Conservation (phyloP, 139 green algal genomes). For the Trebouxia sp. region DNA sequence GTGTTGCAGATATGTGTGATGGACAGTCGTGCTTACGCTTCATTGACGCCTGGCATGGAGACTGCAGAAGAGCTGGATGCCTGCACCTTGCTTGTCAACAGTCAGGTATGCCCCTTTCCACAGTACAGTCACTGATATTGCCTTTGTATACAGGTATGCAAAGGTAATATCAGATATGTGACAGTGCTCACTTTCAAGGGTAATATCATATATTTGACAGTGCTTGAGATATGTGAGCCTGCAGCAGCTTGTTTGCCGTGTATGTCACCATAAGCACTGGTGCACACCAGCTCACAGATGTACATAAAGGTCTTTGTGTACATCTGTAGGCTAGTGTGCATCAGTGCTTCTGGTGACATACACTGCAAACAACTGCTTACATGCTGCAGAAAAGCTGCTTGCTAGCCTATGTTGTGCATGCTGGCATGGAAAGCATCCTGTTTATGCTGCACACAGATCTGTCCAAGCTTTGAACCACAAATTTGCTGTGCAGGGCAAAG, state of each 20-base stretch:
- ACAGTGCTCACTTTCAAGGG: too few species aligned
- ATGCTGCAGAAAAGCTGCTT: too few species aligned
- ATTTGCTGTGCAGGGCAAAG: slow-evolving; percentile 40
- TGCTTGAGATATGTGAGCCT: too few species aligned
- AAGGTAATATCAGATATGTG: neutral
- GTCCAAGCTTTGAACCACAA: neutral
- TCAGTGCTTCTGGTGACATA: too few species aligned
- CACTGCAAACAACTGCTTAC: too few species aligned
- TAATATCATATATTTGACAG: too few species aligned
- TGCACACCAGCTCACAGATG: too few species aligned
- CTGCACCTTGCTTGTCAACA: slow-evolving; percentile 56
- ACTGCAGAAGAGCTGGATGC: slow-evolving; percentile 48
- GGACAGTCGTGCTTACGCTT: slow-evolving; percentile 44
- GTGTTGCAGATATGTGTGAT: slow-evolving; percentile 47
- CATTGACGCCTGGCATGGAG: slow-evolving; percentile 21
- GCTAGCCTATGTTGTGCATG: neutral
- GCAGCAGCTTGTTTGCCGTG: too few species aligned
- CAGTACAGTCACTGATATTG: neutral
- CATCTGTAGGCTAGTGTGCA: too few species aligned
- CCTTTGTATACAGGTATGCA: neutral
- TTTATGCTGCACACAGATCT: neutral
- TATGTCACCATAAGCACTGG: too few species aligned
- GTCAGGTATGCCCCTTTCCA: slow-evolving; percentile 21
- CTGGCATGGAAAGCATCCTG: neutral
- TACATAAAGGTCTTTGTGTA: too few species aligned